Base-by-base conservation (phyloP, 345 rosid genomes). In the Citrus mangshanensis region DNA sequence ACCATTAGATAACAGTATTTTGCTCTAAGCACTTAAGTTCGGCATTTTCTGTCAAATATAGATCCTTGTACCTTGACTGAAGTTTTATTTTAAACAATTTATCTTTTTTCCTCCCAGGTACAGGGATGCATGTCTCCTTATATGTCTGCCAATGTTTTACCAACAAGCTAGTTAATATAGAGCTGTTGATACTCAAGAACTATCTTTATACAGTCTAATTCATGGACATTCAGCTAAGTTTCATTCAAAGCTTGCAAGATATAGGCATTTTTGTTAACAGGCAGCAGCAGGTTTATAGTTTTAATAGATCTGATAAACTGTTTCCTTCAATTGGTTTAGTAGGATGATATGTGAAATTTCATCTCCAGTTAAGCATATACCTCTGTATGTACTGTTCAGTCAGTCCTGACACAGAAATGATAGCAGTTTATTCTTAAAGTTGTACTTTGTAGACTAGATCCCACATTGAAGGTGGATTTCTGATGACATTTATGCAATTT, bases 81-180 rank as follows among this genome's bases (percentile, higher is more conserved):
- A 54, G 4, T 32, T 13, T 28, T 78, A 28, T 19, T 68, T 38
- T 25, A 7, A 68, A 51, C 59, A 9, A 74, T 61, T 70, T 7
- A n/a, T 67, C 18, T 5, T 68, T 68, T 77, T 38, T 75, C 75
- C 37, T 78, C 73, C 59, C 91, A 93, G 95, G 97, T 87, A 55
- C 87, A 89, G 75, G 97, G 94, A 82, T 94, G 89, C 83, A 81
- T 88, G 77, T 93, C 97, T 38, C 98, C 97, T 0, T 96, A 91
- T 81, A 74, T 93, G 81, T 85, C 98, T 77, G 10, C 92, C 16
- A 87, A 88, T 81, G 93, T 91, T 75, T 80, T 89, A 84, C 77
- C 94, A 70, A 77, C 89, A 46, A 82, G 86, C 84, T 92, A 88
- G 78, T 73, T 28, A 78, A 60, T 5, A 22, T 5, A 16, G 63